Conservation (phyloP, 148 eudicot genomes). For the Vaccinium vitisidaea region DNA sequence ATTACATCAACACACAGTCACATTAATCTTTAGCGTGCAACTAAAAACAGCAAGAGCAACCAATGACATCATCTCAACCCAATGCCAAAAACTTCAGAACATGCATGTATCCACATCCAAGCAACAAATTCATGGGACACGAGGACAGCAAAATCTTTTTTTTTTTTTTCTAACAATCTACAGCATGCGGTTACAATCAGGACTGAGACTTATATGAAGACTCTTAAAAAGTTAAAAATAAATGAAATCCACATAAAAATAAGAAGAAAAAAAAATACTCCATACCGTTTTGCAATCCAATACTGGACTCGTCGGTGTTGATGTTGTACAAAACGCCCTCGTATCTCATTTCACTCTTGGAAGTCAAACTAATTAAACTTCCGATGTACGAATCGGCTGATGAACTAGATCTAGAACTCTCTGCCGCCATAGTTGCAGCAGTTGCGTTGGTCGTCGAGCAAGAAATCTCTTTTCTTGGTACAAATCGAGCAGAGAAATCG, state of each 20-base stretch:
- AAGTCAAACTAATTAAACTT: slow-evolving; percentile 75
- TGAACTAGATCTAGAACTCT: slow-evolving; percentile 48
- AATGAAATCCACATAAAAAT: neutral
- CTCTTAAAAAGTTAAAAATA: neutral
- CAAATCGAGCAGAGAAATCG: neutral
- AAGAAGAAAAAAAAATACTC: neutral
- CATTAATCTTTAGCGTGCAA: neutral
- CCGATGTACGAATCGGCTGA: slow-evolving; percentile 84
- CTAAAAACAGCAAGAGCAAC: neutral
- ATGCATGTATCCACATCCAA: neutral
- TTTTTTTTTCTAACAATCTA: too few relatives aligned
- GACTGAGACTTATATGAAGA: too few relatives aligned
- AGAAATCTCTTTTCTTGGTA: neutral
- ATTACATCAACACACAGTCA: too few relatives aligned
- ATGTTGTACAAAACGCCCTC: slow-evolving; percentile 78
- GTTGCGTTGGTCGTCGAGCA: neutral
- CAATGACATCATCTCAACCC: neutral
- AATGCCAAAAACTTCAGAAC: neutral
- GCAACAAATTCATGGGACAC: neutral
- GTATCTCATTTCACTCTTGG: slow-evolving; percentile 85
- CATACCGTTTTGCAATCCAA: slow-evolving; percentile 75
- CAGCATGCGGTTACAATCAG: too few relatives aligned
- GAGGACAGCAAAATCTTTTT: too few relatives aligned
- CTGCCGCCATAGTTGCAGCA: slow-evolving; percentile 45
- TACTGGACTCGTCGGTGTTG: slow-evolving; percentile 79